These are phyloP conservation scores for Diplodia mutila DNA, from an alignment of 2,329 filamentous ascomycete genomes.

Conservation along the genomic window DNA sequence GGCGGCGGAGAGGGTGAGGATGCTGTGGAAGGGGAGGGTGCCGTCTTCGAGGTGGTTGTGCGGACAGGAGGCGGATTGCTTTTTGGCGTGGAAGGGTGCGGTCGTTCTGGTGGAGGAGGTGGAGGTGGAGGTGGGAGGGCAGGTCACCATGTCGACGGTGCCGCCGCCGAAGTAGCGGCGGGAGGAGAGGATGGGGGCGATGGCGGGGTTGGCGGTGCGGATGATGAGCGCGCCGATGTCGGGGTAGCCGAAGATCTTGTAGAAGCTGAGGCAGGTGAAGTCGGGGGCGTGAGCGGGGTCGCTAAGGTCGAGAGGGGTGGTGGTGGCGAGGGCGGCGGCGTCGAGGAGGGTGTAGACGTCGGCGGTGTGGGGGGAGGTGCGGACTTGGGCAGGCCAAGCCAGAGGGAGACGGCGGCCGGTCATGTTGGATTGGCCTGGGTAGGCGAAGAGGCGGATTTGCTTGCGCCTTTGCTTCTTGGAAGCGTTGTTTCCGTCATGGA, in stretches of 20 bases:
- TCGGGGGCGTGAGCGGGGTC: conserved; percentile 66
- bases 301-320: conserved; percentile 73
- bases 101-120: conserved; percentile 18
- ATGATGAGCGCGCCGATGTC: conserved; percentile 86
- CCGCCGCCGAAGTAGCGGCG: conserved; percentile 72
- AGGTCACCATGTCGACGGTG: conserved; percentile 64
- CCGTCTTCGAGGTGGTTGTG: conserved; percentile 70
- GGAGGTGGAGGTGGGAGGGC: conserved; percentile 45
- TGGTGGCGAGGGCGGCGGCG: conserved; percentile 79
- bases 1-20: conserved; percentile 64
- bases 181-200: conserved; percentile 64
- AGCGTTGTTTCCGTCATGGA: conserved; percentile 46
- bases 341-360: conserved; percentile 74
- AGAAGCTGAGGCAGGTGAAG: conserved; percentile 85
- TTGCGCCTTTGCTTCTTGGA: conserved; percentile 44
- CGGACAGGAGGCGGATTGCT: conserved; percentile 49
- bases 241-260: conserved; percentile 97
- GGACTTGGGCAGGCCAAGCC: conserved; percentile 63
- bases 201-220: conserved; percentile 64
- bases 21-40: conserved; percentile 67
- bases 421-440: conserved; percentile 92
- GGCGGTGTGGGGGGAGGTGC: conserved; percentile 29
- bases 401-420: conserved; percentile 76
- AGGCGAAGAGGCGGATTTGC: conserved; percentile 71
- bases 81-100: conserved; percentile 58